A percentile compares a stretch with the other conserved stretches of the same genome.
phyloP scores from a whole-genome alignment of 352 stramenopile genomes.

The Thalassiosira livingstoniorum region DNA sequence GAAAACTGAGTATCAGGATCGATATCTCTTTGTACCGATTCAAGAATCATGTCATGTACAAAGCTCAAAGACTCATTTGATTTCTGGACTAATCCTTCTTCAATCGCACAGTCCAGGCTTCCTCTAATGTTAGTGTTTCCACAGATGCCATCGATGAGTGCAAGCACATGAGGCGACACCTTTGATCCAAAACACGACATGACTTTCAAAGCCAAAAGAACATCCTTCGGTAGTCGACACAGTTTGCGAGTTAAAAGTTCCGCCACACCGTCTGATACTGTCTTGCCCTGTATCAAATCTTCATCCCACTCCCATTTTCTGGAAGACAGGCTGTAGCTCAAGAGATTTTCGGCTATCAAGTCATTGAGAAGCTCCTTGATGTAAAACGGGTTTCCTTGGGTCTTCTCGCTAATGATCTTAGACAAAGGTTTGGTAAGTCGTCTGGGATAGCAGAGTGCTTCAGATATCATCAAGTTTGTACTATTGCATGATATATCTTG shows the following conservation, averaged over 20 bases:
- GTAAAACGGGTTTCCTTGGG: slow-evolving; percentile 38
- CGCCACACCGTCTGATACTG: slow-evolving; percentile 35
- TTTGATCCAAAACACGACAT: slow-evolving; percentile 37
- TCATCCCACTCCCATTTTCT: slow-evolving; percentile 41
- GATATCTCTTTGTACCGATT: slow-evolving; percentile 16
- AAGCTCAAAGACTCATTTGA: slow-evolving; percentile 30
- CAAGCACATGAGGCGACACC: slow-evolving; percentile 11
- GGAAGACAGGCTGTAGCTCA: slow-evolving; percentile 30
- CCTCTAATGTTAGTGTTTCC: slow-evolving; percentile 19
- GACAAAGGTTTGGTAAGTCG: slow-evolving; percentile 27
- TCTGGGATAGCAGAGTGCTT: slow-evolving; percentile 14
- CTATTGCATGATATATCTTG: slow-evolving; percentile 9
- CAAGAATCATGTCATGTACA: slow-evolving; percentile 39
- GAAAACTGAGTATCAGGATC: neutral
- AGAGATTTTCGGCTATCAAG: slow-evolving; percentile 26
- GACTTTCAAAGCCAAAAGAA: slow-evolving; percentile 10
- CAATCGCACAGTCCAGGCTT: slow-evolving; percentile 13
- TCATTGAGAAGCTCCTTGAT: slow-evolving; percentile 34
- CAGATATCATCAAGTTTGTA: slow-evolving; percentile 33
- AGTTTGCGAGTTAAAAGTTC: slow-evolving; percentile 33
- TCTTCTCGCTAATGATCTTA: slow-evolving; percentile 31
- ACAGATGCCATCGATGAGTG: slow-evolving; percentile 4
- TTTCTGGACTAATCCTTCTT: slow-evolving; percentile 35
- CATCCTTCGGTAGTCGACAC: slow-evolving; percentile 15
- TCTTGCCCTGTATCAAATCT: slow-evolving; percentile 37